Conservation (phyloP, 1,139 yeast species). For the Waltiozyma sp. region DNA sequence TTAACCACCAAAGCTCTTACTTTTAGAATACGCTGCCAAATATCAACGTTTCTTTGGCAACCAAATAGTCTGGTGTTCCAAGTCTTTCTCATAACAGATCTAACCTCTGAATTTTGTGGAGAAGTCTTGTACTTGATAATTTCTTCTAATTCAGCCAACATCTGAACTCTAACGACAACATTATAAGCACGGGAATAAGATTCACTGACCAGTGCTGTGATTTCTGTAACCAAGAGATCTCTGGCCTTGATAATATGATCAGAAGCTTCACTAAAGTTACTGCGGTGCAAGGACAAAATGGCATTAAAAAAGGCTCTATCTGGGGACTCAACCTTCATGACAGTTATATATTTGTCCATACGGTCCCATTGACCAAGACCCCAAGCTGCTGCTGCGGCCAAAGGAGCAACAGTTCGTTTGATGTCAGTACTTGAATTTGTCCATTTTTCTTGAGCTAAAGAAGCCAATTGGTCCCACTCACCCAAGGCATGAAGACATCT, state of each 20-base stretch:
- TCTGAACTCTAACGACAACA: constrained; percentile 92
- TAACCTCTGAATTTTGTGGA: constrained; percentile 72
- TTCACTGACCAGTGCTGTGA: constrained; percentile 90
- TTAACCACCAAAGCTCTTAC: constrained; percentile 88
- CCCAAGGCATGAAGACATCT: constrained; percentile 95
- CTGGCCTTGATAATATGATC: constrained; percentile 74
- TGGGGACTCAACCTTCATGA: constrained; percentile 86
- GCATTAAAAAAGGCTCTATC: constrained; percentile 94
- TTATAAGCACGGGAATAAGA: constrained; percentile 95
- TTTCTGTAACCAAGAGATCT: constrained; percentile 82
- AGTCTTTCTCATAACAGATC: constrained; percentile 72
- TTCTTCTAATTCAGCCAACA: constrained; percentile 94
- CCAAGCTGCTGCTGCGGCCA: constrained; percentile 99
- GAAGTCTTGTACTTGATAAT: constrained; percentile 79
- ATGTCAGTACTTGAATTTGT: constrained; percentile 57
- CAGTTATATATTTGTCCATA: constrained; percentile 84
- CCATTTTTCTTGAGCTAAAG: constrained; percentile 85
- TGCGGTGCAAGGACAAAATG: constrained; percentile 72
- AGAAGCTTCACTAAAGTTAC: constrained; percentile 75
- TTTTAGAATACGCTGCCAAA: constrained; percentile 94
- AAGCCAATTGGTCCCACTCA: constrained; percentile 91
- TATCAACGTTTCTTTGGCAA: constrained; percentile 93
- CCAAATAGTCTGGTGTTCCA: constrained; percentile 92
- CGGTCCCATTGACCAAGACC: constrained; percentile 97
- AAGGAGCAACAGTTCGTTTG: constrained; percentile 82